A percentile compares a stretch with the other conserved stretches of the same genome.
Conservation (phyloP, 2,329 filamentous ascomycete genomes). For the Parascedosporium putredinis region DNA sequence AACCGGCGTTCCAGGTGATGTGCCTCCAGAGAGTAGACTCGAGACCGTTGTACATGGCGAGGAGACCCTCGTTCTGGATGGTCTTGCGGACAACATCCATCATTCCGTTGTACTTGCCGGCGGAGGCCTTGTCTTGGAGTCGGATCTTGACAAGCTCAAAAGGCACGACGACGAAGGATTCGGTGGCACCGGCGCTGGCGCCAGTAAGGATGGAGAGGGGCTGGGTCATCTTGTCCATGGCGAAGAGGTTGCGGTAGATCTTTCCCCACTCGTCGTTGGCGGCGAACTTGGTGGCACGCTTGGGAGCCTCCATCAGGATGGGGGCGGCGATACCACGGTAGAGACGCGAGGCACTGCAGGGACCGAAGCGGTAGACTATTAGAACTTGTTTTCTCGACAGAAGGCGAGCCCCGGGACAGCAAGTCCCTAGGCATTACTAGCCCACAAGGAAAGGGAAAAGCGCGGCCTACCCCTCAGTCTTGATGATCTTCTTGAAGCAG, state of each 20-base stretch:
- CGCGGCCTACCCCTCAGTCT: slow-evolving; percentile 73
- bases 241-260: slow-evolving; percentile 83
- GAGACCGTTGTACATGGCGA: slow-evolving; percentile 92
- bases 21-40: slow-evolving; percentile 97
- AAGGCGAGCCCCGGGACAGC: too few relatives aligned
- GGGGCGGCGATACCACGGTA: slow-evolving; percentile 94
- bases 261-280: slow-evolving; percentile 98
- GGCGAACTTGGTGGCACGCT: slow-evolving; percentile 96
- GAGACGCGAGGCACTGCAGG: slow-evolving; percentile 64
- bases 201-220: slow-evolving; percentile 85
- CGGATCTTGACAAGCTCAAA: slow-evolving; percentile 99
- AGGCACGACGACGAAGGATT: slow-evolving; percentile 92
- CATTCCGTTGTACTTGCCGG: slow-evolving; percentile 77
- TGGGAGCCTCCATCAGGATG: slow-evolving; percentile 91
- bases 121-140: slow-evolving; percentile 88
- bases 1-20: slow-evolving; percentile 79
- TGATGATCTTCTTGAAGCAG: slow-evolving; percentile 95
- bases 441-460: not conserved
- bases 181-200: slow-evolving; percentile 87
- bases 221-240: slow-evolving; percentile 80
- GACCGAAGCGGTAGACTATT: not conserved
- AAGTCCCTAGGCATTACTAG: not conserved
- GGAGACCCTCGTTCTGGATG: slow-evolving; percentile 67
- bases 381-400: not conserved
- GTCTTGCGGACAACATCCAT: slow-evolving; percentile 74